phyloP scores from a whole-genome alignment of 257 asterid genomes.

The Lycium barbarum region DNA sequence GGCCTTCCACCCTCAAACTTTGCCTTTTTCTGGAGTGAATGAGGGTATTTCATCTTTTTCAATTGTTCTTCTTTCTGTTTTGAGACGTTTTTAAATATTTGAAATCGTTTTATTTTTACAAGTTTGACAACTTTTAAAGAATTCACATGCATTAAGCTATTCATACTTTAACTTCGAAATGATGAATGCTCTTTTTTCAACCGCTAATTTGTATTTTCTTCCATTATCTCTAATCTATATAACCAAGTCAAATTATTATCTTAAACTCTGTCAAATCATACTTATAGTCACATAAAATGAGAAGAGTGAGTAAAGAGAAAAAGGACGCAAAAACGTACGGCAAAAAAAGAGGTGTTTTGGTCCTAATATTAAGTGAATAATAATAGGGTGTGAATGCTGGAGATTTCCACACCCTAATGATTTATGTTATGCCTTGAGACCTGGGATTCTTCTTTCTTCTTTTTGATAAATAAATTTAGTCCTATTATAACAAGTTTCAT shows the following conservation, averaged over 20 bases:
- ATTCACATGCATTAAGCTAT: too few relatives aligned
- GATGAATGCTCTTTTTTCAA: neutral
- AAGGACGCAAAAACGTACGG: neutral
- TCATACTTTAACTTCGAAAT: neutral
- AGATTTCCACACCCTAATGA: neutral
- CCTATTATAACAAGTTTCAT: neutral
- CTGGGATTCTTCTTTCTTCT: conserved; percentile 11
- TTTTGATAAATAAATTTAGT: neutral
- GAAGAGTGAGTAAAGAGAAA: neutral
- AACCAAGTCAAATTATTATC: neutral
- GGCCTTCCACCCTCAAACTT: neutral
- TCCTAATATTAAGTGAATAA: neutral
- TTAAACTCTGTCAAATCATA: neutral
- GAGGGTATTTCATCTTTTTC: neutral
- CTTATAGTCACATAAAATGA: neutral
- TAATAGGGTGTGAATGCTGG: neutral
- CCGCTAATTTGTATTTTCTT: neutral
- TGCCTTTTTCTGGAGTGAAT: neutral
- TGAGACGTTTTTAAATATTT: neutral
- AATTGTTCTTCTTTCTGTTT: neutral
- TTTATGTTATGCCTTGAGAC: conserved; percentile 26
- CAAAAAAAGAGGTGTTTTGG: neutral
- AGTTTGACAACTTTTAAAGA: neutral
- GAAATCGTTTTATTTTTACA: neutral
- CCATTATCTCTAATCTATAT: neutral